Percentiles rank a stretch among this genome's conserved stretches.
Conservation (phyloP, 2,329 filamentous ascomycete species). For the Pseudogymnoascus sp. region DNA sequence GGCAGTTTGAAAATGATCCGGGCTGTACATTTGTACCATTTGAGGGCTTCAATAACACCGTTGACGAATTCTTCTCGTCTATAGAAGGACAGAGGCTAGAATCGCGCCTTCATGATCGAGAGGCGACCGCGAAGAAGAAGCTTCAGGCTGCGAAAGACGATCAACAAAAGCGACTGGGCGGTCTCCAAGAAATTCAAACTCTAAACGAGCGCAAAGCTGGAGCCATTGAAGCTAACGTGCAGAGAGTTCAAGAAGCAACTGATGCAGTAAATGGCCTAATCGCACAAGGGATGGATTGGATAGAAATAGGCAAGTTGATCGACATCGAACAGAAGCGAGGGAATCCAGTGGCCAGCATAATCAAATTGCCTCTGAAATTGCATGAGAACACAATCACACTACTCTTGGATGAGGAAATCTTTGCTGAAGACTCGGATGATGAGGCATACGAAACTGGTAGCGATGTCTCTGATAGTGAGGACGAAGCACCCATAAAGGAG, state of each 20-base stretch:
- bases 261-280: constrained; percentile 90
- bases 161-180: constrained; percentile 78
- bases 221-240: constrained; percentile 83
- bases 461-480: constrained; percentile 54
- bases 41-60: constrained; percentile 82
- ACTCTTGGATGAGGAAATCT: constrained; percentile 60
- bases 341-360: constrained; percentile 81
- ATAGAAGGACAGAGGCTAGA: constrained; percentile 90
- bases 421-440: constrained; percentile 48
- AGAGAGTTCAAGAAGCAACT: constrained; percentile 86
- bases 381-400: constrained; percentile 85
- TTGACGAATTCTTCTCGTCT: constrained; percentile 96
- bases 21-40: constrained; percentile 66
- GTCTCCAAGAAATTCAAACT: constrained; percentile 72
- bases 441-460: constrained; percentile 58
- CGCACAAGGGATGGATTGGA: constrained; percentile 94
- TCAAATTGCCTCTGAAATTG: constrained; percentile 80
- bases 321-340: constrained; percentile 74
- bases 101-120: constrained; percentile 72
- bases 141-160: constrained; percentile 78
- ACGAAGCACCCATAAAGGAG: constrained; percentile 36
- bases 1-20: constrained; percentile 66
- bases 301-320: constrained; percentile 80
- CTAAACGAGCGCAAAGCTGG: constrained; percentile 82
- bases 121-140: constrained; percentile 74